These are phyloP conservation scores for Trametes maxima DNA, from an alignment of 768 basidiomycete species.

Conservation along the genomic window DNA sequence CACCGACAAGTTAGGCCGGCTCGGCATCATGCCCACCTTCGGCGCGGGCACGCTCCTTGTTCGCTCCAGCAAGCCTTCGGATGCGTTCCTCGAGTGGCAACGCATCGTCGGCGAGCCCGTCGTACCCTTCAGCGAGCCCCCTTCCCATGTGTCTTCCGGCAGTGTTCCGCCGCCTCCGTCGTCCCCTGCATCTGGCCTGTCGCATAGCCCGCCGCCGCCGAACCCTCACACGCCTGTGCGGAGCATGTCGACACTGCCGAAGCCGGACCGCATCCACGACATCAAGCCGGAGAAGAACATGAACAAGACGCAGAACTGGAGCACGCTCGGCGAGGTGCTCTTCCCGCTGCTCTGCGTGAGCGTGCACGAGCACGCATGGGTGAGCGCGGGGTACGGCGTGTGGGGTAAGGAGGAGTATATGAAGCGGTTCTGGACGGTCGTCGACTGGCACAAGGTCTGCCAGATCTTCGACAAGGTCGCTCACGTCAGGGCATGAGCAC, in stretches of 20 bases:
- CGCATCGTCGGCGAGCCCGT: constrained; percentile 18
- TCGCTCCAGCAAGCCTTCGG: constrained; percentile 18
- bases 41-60: constrained; percentile 89
- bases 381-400: constrained; percentile 81
- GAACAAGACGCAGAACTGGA: not conserved
- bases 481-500: not conserved
- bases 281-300: not conserved
- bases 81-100: constrained; percentile 14
- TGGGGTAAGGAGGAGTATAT: constrained; percentile 92
- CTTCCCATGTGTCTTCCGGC: not conserved
- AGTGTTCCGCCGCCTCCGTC: constrained; percentile 14
- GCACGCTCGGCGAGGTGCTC: constrained; percentile 52
- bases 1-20: constrained; percentile 57
- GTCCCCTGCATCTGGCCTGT: constrained; percentile 48
- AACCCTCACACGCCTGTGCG: constrained; percentile 36
- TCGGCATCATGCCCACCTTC: constrained; percentile 83
- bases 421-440: constrained; percentile 77
- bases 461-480: constrained; percentile 28
- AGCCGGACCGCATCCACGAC: not conserved
- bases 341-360: constrained; percentile 79
- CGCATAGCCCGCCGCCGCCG: constrained; percentile 33
- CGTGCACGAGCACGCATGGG: constrained; percentile 86
- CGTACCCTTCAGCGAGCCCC: constrained; percentile 12
- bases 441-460: constrained; percentile 73
- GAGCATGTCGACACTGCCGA: constrained; percentile 32